Percentiles rank a stretch among this genome's conserved stretches.
These are phyloP conservation scores for Forsythia suspensa DNA, from an alignment of 257 asterid genomes.

Conservation along the genomic window DNA sequence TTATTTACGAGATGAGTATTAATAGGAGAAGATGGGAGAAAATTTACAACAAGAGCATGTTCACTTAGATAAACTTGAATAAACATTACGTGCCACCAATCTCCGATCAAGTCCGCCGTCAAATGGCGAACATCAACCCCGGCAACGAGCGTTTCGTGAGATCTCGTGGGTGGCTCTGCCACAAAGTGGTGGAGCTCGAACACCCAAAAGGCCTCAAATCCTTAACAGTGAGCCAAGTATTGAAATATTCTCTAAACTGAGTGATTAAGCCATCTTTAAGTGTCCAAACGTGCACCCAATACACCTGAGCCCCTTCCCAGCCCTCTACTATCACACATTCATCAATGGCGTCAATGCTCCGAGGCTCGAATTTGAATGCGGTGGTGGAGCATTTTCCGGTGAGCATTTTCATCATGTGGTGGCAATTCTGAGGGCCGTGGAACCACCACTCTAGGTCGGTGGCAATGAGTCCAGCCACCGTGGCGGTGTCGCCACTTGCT, in stretches of 20 bases:
- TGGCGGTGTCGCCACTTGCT: slow-evolving; percentile 35
- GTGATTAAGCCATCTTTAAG: slow-evolving; percentile 65
- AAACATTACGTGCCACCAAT: neutral
- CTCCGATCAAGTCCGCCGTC: slow-evolving; percentile 10
- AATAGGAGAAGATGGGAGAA: neutral
- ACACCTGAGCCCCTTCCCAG: slow-evolving; percentile 79
- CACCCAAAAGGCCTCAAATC: slow-evolving; percentile 53
- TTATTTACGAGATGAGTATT: neutral
- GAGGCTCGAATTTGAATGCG: slow-evolving; percentile 64
- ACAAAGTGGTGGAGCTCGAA: slow-evolving; percentile 46
- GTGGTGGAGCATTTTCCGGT: slow-evolving; percentile 55
- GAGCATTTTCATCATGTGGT: slow-evolving; percentile 89
- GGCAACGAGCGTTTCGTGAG: slow-evolving; percentile 69
- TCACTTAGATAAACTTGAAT: neutral
- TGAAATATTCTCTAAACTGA: slow-evolving; percentile 86
- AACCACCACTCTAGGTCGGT: slow-evolving; percentile 94
- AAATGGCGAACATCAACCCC: slow-evolving; percentile 75
- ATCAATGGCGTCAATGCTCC: slow-evolving; percentile 58
- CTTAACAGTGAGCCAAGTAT: slow-evolving; percentile 85
- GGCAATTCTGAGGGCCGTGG: slow-evolving; percentile 92
- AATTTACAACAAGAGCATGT: neutral
- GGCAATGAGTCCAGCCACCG: slow-evolving; percentile 35
- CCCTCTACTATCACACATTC: slow-evolving; percentile 78
- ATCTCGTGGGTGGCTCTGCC: slow-evolving; percentile 95
- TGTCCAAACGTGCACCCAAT: slow-evolving; percentile 97